Evolutionary conservation across 306 rosid species (phyloP), one percentile per base, ranked within the genome.

Genomic region (Geum urbanum): DNA sequence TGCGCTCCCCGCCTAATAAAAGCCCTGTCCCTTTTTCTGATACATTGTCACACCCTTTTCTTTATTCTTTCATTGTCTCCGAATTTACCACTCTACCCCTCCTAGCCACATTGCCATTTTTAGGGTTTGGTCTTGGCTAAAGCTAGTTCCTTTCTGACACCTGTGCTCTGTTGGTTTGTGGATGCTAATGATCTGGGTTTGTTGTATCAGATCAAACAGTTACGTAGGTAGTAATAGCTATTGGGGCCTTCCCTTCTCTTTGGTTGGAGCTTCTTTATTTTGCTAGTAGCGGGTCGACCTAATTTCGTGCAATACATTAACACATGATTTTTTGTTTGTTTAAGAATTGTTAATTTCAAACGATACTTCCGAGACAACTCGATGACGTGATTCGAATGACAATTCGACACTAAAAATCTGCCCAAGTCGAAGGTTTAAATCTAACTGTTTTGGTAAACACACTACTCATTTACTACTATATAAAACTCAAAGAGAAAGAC

Each of bases 11-110:
- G 14, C 16, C 9, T 71, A 78, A 69, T 53, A n/a, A 47, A 61
- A 71, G 82, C 69, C 86, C 61, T 75, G 44, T 51, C 68, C 80
- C 66, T 78, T 80, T 75, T 27, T 2, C 74, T n/a, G n/a, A n/a
- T n/a, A n/a, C n/a, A n/a, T n/a, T 69, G 32, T 22, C 37, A 66
- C 61, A 61, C 63, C 56, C 57, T n/a, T 45, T 73, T 74, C 72
- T 76, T 71, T 69, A 64, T 20, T 55, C 80, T n/a, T 20, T 55
- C 80, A 20, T n/a, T 19, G 16, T 1, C 0, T 1, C 18, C 7
- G 1, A 11, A 67, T 14, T 59, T 14, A 67, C 81, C 8, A 0
- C 1, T 39, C 11, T 72, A 56, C 78, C 84, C 84, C 61, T 60
- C 37, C 1, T 5, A 49, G 16, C 72, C 48, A 56, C 63, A 54